phyloP scores from a whole-genome alignment of 805 yeast species.

The Candida caryicola region DNA sequence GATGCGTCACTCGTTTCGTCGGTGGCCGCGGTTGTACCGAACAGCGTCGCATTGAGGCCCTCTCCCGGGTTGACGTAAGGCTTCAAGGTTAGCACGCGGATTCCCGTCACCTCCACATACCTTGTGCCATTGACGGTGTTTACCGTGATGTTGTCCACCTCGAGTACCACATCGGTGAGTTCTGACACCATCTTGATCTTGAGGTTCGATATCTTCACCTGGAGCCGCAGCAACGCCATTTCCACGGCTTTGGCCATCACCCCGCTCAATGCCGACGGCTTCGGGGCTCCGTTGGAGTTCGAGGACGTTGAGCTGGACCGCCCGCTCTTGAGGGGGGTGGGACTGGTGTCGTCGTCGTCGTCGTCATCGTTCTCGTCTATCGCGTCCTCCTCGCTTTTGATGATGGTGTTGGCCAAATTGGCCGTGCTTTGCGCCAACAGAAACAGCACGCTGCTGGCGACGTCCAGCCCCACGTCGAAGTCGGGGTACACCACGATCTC shows the following conservation, averaged over 20 bases:
- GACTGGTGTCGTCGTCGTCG: slow-evolving; percentile 12
- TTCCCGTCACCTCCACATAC: slow-evolving; percentile 36
- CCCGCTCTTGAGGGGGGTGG: slow-evolving; percentile 1
- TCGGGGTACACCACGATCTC: slow-evolving; percentile 42
- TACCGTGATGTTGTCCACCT: slow-evolving; percentile 30
- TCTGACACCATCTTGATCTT: slow-evolving; percentile 51
- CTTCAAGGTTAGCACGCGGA: slow-evolving; percentile 38
- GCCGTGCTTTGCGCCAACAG: slow-evolving; percentile 71
- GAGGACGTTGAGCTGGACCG: slow-evolving; percentile 10
- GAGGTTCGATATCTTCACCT: slow-evolving; percentile 46
- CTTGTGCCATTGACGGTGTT: slow-evolving; percentile 48
- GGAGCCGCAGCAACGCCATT: slow-evolving; percentile 60
- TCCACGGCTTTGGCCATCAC: slow-evolving; percentile 66
- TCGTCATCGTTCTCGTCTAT: slow-evolving; percentile 14
- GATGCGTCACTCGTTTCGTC: not conserved
- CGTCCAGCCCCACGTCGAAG: slow-evolving; percentile 26
- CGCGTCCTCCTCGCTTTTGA: slow-evolving; percentile 16
- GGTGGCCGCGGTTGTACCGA: not conserved
- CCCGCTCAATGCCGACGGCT: slow-evolving; percentile 45
- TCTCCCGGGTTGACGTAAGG: slow-evolving; percentile 39
- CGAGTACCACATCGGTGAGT: slow-evolving; percentile 30
- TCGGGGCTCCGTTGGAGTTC: slow-evolving; percentile 16
- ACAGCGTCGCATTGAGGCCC: slow-evolving; percentile 4
- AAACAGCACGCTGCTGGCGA: slow-evolving; percentile 37
- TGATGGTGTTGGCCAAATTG: slow-evolving; percentile 63